Evolutionary conservation across 192 early-diverging fungal species (phyloP).

Genomic region (Gonapodya prolifera): DNA sequence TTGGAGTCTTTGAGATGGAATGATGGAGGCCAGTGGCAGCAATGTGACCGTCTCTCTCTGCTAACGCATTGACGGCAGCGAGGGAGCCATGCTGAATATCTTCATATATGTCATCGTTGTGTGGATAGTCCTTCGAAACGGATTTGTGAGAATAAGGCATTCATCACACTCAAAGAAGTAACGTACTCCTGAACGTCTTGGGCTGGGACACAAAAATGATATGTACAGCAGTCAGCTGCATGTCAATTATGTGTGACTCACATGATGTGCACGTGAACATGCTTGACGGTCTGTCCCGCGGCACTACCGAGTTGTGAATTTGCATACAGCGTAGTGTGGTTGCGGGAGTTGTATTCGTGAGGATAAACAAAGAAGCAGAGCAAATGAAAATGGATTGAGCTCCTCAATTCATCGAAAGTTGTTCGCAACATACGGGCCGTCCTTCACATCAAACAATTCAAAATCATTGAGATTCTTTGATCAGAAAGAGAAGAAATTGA

Average conservation of each 20-base stretch:
- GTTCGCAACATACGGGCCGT: background rate
- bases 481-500: background rate
- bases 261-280: slow-evolving; percentile 86
- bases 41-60: no score
- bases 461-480: background rate
- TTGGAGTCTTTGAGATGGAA: no score
- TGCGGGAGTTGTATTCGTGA: slow-evolving; percentile 7
- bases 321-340: background rate
- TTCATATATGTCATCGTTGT: background rate
- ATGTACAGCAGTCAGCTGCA: slow-evolving; percentile 58
- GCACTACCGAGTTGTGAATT: slow-evolving; percentile 6
- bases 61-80: no score
- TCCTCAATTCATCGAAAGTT: background rate
- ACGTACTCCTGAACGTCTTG: slow-evolving; percentile 9
- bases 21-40: no score
- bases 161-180: slow-evolving; percentile 4
- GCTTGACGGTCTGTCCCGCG: slow-evolving; percentile 74
- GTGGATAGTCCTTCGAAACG: background rate
- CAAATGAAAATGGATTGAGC: background rate
- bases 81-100: background rate
- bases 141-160: no score
- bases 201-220: slow-evolving; percentile 24
- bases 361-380: background rate
- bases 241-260: slow-evolving; percentile 79
- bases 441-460: background rate